Base-by-base conservation (phyloP, 345 rosid species). In the Combretum micranthum region DNA sequence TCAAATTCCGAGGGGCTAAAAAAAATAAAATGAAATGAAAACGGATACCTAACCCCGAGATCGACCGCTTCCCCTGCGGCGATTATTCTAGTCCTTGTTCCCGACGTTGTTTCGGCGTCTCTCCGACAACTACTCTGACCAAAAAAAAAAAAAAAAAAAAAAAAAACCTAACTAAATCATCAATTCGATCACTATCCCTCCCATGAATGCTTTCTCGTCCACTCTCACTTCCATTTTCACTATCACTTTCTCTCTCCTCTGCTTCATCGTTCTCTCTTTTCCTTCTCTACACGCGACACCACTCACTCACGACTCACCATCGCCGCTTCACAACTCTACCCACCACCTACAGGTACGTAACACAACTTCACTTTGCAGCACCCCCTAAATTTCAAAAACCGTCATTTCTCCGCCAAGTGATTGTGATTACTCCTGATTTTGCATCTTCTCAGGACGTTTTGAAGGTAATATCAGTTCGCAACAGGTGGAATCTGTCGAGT, bases 401-500 rank as follows among this genome's bases (percentile, higher is more conserved):
- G 5, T 16, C 11, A 19, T 12, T 25, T 15, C 1, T 42, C 44
- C 26, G 20, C 9, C 22, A 17, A 3, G 19, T 57, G 22, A 26
- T 8, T 47, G 25, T 21, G 48, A 43, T 23, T 43, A 7, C 42
- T 50, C 1, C 0, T 15, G 4, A 25, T 3, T 42, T 22, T 39
- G 15, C 44, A 6, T 1, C 0, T 12, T 20, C 22, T n/a, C 78
- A 88, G 93, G 90, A 85, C 67, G 86, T 85, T 20, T 55, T 88
- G 63, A 69, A 70, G 67, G 83, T 71, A 68, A 76, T 88, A 57
- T 69, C 90, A 20, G 55, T 20, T 52, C 68, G 37, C 64, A 87
- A 81, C 67, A 74, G 69, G 47, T 88, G 93, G 90, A 78, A 83
- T 71, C 57, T 69, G 39, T 78, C 76, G 12, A 68, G 64, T 50